These are phyloP conservation scores for Reutealis trisperma DNA, from an alignment of 345 rosid species.

Conservation along the genomic window DNA sequence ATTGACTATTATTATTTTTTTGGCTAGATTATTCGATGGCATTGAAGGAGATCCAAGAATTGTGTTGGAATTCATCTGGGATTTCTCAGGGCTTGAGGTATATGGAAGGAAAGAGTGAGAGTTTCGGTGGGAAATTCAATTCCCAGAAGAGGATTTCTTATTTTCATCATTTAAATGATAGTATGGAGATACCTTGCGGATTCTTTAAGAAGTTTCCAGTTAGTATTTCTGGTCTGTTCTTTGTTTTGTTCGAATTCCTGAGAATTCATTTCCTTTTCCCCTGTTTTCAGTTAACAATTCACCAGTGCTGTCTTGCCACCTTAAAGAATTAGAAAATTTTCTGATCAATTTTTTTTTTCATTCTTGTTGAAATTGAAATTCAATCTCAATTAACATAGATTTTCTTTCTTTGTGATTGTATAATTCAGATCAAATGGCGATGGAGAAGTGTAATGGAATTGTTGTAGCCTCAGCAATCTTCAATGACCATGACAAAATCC, in stretches of 20 bases:
- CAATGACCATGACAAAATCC: conserved; percentile 86
- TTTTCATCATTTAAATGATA: conserved; percentile 38
- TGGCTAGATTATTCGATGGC: conserved; percentile 60
- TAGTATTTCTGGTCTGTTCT: conserved; percentile 56
- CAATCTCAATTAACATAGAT: not conserved
- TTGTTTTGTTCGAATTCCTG: not conserved
- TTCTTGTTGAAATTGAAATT: too few relatives aligned
- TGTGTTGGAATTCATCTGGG: conserved; percentile 33
- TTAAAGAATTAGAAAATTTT: too few relatives aligned
- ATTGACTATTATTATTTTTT: not conserved
- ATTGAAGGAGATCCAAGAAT: conserved; percentile 50
- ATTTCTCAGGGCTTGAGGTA: conserved; percentile 49
- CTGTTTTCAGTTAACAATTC: too few relatives aligned
- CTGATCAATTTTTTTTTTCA: too few relatives aligned
- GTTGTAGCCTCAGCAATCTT: conserved; percentile 87
- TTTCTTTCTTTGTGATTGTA: not conserved
- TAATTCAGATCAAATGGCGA: conserved; percentile 62
- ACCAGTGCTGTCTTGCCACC: not conserved
- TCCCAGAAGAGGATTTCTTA: conserved; percentile 59
- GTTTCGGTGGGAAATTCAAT: conserved; percentile 72
- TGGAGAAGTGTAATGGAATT: conserved; percentile 71
- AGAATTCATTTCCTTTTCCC: not conserved
- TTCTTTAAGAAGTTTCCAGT: conserved; percentile 65
- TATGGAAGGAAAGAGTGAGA: conserved; percentile 42
- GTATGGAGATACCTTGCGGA: conserved; percentile 71